Evolutionary conservation across 2,329 filamentous ascomycete species (phyloP).

Genomic region (Ceratocystiopsis brevicomis): DNA sequence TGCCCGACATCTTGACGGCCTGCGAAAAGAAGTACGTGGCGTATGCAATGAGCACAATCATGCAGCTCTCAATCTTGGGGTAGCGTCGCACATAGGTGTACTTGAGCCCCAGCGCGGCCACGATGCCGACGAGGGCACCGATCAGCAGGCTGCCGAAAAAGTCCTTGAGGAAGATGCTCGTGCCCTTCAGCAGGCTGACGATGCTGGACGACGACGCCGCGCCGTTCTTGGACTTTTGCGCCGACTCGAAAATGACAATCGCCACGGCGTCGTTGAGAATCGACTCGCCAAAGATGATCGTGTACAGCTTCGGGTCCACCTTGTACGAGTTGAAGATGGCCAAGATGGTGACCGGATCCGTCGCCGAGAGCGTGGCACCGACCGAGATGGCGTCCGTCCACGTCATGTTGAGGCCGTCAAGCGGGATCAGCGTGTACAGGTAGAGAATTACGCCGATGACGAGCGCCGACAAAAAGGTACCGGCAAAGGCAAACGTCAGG

Average conservation of each 20-base stretch:
- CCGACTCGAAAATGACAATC: slow-evolving; percentile 96
- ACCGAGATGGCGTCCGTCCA: slow-evolving; percentile 96
- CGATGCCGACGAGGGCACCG: slow-evolving; percentile 70
- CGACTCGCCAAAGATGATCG: slow-evolving; percentile 94
- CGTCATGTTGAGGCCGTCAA: slow-evolving; percentile 68
- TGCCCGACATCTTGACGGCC: slow-evolving; percentile 86
- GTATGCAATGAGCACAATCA: slow-evolving; percentile 87
- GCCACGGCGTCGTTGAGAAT: slow-evolving; percentile 97
- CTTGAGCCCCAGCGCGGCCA: slow-evolving; percentile 74
- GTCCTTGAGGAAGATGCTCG: slow-evolving; percentile 84
- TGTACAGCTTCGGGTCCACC: slow-evolving; percentile 96
- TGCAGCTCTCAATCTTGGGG: slow-evolving; percentile 90
- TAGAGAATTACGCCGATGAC: slow-evolving; percentile 79
- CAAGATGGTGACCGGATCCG: slow-evolving; percentile 90
- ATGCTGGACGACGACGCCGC: slow-evolving; percentile 54
- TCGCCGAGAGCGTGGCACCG: slow-evolving; percentile 87
- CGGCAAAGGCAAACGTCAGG: slow-evolving; percentile 89
- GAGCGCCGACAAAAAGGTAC: slow-evolving; percentile 92
- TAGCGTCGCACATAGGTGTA: slow-evolving; percentile 85
- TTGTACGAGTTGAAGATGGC: slow-evolving; percentile 99
- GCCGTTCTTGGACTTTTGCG: slow-evolving; percentile 73
- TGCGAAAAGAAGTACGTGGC: slow-evolving; percentile 97
- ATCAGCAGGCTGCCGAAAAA: slow-evolving; percentile 92
- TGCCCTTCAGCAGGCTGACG: slow-evolving; percentile 71
- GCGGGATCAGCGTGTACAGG: slow-evolving; percentile 70